phyloP scores from a whole-genome alignment of 2,329 filamentous ascomycete species.

The Corynespora cassiicola region DNA sequence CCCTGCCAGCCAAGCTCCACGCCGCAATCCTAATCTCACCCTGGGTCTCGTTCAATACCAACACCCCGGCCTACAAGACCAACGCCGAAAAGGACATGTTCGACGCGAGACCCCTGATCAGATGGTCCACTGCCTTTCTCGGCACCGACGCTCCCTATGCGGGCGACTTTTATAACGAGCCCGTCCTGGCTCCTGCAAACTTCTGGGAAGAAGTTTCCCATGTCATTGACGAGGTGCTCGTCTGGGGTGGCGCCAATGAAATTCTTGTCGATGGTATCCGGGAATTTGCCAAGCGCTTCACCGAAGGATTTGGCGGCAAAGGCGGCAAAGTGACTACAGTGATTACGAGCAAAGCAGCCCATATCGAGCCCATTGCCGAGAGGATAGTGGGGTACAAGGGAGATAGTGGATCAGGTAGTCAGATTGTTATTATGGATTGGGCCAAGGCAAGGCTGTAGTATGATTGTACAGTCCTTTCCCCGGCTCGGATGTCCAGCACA shows the following conservation, averaged over 20 bases:
- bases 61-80: constrained; percentile 48
- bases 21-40: constrained; percentile 63
- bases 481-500: no score
- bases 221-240: constrained; percentile 54
- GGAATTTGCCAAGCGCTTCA: constrained; percentile 56
- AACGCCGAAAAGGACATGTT: constrained; percentile 62
- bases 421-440: constrained; percentile 47
- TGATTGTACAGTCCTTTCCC: no score
- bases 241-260: constrained; percentile 64
- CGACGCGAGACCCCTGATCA: constrained; percentile 43
- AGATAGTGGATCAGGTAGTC: constrained; percentile 42
- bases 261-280: constrained; percentile 63
- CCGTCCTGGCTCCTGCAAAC: constrained; percentile 53
- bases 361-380: constrained; percentile 52
- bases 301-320: constrained; percentile 43
- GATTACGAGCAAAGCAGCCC: constrained; percentile 44
- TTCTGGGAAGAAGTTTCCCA: constrained; percentile 62
- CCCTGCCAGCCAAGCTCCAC: constrained; percentile 52
- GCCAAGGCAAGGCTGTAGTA: constrained; percentile 44
- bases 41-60: constrained; percentile 61
- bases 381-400: constrained; percentile 46
- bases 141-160: constrained; percentile 53
- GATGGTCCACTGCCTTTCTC: constrained; percentile 59
- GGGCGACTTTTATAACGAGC: constrained; percentile 60
- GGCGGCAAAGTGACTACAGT: constrained; percentile 42